Conservation (phyloP, 257 asterid genomes). For the Leptodermis oblonga region DNA sequence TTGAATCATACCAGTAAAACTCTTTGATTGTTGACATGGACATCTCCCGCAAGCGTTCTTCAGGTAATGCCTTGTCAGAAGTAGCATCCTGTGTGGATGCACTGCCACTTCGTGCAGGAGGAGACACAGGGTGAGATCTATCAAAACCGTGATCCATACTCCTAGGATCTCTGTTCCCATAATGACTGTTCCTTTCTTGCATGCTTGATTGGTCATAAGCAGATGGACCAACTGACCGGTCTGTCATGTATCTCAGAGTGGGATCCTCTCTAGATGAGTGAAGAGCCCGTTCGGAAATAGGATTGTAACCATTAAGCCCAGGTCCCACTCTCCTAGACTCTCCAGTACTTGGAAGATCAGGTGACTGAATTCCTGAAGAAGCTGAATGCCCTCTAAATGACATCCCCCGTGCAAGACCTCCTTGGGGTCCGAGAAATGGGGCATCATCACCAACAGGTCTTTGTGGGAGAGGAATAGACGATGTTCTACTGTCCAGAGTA, state of each 20-base stretch:
- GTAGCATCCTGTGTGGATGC: conserved; percentile 28
- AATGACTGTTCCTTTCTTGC: conserved; percentile 34
- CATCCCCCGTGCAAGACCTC: conserved; percentile 89
- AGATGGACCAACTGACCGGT: conserved; percentile 40
- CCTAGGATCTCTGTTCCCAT: conserved; percentile 29
- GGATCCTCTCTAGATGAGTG: conserved; percentile 63
- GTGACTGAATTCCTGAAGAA: conserved; percentile 30
- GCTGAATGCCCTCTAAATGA: conserved; percentile 70
- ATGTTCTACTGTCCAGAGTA: conserved; percentile 49
- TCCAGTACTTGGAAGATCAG: conserved; percentile 42
- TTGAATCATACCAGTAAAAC: conserved; percentile 66
- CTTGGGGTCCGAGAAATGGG: conserved; percentile 91
- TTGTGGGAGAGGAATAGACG: conserved; percentile 66
- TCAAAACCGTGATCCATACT: conserved; percentile 23
- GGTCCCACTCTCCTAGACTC: conserved; percentile 51
- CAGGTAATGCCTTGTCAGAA: conserved; percentile 52
- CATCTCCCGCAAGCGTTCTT: conserved; percentile 55
- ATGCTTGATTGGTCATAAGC: conserved; percentile 41
- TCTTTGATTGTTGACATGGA: conserved; percentile 73
- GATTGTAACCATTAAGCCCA: conserved; percentile 53
- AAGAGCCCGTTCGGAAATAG: conserved; percentile 49
- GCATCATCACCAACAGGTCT: conserved; percentile 68
- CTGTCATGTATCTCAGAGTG: conserved; percentile 47
- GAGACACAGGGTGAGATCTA: conserved; percentile 30
- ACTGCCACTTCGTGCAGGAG: conserved; percentile 39